phyloP scores from a whole-genome alignment of 2,329 filamentous ascomycete genomes.

The Penicillium vulpinum region DNA sequence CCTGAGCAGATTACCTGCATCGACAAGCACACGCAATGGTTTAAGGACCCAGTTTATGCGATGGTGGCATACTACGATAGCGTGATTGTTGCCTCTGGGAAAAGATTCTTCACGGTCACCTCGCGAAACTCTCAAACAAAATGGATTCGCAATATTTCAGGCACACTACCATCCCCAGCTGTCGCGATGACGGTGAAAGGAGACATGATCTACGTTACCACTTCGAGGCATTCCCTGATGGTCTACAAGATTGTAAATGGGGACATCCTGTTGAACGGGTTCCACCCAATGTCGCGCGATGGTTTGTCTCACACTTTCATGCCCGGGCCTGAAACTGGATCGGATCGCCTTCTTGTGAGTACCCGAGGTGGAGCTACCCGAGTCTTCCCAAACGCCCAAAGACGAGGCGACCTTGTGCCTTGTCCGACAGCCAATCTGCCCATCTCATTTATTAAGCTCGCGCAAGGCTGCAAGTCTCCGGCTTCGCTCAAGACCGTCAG shows the following conservation, averaged over 20 bases:
- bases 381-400: constrained; percentile 31
- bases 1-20: constrained; percentile 33
- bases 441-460: constrained; percentile 36
- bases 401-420: constrained; percentile 30
- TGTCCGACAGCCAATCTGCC: constrained; percentile 37
- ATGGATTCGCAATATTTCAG: constrained; percentile 43
- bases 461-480: constrained; percentile 17
- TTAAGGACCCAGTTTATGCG: constrained; percentile 52
- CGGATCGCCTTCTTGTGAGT: constrained; percentile 52
- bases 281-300: constrained; percentile 35
- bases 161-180: constrained; percentile 50
- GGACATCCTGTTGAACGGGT: constrained; percentile 35
- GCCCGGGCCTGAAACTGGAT: constrained; percentile 32
- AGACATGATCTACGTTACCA: constrained; percentile 56
- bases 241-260: constrained; percentile 46
- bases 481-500: constrained; percentile 28
- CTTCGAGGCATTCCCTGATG: constrained; percentile 54
- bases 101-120: constrained; percentile 45
- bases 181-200: constrained; percentile 51
- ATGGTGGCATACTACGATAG: constrained; percentile 52
- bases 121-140: constrained; percentile 44
- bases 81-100: constrained; percentile 49
- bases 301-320: constrained; percentile 38
- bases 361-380: constrained; percentile 55
- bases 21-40: constrained; percentile 39